Evolutionary conservation across 2,329 filamentous ascomycete genomes (phyloP).

Genomic region (Beauveria rudraprayagi): DNA sequence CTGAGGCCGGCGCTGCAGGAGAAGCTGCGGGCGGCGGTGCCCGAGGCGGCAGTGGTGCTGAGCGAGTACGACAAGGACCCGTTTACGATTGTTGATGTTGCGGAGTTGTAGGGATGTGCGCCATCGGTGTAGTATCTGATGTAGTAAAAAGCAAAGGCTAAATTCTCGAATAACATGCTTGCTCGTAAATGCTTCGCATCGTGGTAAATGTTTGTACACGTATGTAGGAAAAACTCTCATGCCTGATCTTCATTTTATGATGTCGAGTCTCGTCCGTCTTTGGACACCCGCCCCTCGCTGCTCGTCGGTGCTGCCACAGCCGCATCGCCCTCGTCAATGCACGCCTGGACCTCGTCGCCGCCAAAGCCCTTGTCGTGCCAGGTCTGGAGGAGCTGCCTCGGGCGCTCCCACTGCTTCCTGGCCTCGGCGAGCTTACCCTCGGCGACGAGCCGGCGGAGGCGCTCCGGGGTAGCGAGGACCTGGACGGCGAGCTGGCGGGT

Average conservation of each 20-base stretch:
- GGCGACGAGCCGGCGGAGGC: constrained; percentile 48
- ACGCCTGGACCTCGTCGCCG: constrained; percentile 44
- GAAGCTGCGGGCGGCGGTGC: constrained; percentile 42
- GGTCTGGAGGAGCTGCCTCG: constrained; percentile 39
- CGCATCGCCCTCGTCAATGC: constrained; percentile 47
- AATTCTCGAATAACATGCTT: neutral
- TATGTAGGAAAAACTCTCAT: neutral
- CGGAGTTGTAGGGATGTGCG: constrained; percentile 23
- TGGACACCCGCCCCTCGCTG: constrained; percentile 13
- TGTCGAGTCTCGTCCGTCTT: constrained; percentile 13
- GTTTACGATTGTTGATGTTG: constrained; percentile 63
- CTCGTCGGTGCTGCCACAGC: constrained; percentile 24
- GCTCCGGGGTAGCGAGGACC: constrained; percentile 53
- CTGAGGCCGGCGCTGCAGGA: constrained; percentile 59
- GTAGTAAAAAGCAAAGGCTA: neutral
- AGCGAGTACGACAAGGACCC: constrained; percentile 82
- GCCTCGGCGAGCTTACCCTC: constrained; percentile 56
- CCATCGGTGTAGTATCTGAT: neutral
- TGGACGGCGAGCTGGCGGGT: constrained; percentile 53
- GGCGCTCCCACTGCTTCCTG: constrained; percentile 46
- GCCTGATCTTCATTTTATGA: neutral
- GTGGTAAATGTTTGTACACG: neutral
- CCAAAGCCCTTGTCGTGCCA: constrained; percentile 50
- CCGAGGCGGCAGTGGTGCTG: constrained; percentile 56
- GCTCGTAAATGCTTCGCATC: neutral